phyloP scores from a whole-genome alignment of 1,284 basidiomycete species.

The Porodaedalea pini region DNA sequence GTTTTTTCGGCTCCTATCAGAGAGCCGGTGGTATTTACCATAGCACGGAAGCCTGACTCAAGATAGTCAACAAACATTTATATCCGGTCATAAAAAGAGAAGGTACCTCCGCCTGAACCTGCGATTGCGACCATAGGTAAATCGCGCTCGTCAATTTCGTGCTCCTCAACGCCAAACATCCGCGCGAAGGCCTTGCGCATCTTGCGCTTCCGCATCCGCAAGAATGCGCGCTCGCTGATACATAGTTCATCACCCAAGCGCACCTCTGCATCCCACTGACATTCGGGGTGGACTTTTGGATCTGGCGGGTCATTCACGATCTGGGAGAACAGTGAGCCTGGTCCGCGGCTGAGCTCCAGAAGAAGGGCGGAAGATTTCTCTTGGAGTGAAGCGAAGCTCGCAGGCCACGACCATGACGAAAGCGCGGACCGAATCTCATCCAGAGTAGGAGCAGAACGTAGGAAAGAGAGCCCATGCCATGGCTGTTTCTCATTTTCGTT shows the following conservation, averaged over 20 bases:
- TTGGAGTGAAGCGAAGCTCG: constrained; percentile 30
- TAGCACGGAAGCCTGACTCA: constrained; percentile 35
- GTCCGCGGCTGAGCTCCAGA: constrained; percentile 34
- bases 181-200: constrained; percentile 35
- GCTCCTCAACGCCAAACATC: constrained; percentile 34
- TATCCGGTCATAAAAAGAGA: neutral
- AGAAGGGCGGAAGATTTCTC: constrained; percentile 31
- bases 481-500: neutral
- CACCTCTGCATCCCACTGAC: constrained; percentile 40
- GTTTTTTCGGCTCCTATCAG: constrained; percentile 32
- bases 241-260: constrained; percentile 37
- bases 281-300: constrained; percentile 34
- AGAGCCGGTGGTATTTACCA: constrained; percentile 40
- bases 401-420: constrained; percentile 32
- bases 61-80: neutral
- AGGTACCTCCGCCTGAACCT: constrained; percentile 38
- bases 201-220: constrained; percentile 32
- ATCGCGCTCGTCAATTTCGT: constrained; percentile 37
- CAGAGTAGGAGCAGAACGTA: constrained; percentile 27
- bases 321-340: constrained; percentile 36
- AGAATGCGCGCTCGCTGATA: constrained; percentile 35
- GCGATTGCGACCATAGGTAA: constrained; percentile 41
- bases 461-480: constrained; percentile 31
- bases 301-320: constrained; percentile 32
- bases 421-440: constrained; percentile 28